These are phyloP conservation scores for Echeveria elegans DNA, from an alignment of 164 flowering plant species.

Conservation along the genomic window DNA sequence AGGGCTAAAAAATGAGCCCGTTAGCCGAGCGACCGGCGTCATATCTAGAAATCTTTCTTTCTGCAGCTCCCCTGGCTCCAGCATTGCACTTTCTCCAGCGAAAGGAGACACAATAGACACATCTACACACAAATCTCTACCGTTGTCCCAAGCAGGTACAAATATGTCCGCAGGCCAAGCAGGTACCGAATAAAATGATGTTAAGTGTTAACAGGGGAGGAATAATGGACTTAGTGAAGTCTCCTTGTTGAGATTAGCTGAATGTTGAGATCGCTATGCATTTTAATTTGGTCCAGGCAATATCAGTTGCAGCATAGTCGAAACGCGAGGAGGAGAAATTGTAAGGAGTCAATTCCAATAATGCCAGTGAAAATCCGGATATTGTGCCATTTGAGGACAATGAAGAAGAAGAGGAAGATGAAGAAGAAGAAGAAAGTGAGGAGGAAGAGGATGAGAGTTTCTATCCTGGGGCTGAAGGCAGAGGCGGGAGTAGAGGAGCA, in stretches of 20 bases:
- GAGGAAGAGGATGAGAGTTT: constrained; percentile 45
- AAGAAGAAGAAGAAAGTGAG: constrained; percentile 79
- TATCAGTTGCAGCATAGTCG: constrained; percentile 72
- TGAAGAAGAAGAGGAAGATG: constrained; percentile 98
- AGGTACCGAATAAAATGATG: too few species aligned
- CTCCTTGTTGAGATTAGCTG: not conserved
- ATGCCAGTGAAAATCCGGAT: constrained; percentile 66
- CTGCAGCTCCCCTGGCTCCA: too few species aligned
- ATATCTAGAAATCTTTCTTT: too few species aligned
- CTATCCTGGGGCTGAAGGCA: constrained; percentile 36
- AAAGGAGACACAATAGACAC: too few species aligned
- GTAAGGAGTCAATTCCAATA: constrained; percentile 77
- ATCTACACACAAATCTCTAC: too few species aligned
- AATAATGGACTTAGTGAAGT: not conserved
- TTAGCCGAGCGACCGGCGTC: too few species aligned
- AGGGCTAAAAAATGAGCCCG: too few species aligned
- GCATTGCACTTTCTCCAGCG: too few species aligned
- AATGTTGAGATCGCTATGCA: constrained; percentile 8
- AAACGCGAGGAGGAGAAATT: constrained; percentile 94
- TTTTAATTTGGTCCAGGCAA: constrained; percentile 37
- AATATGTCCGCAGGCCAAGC: too few species aligned
- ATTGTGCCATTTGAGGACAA: constrained; percentile 97
- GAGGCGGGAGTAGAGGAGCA: constrained; percentile 87
- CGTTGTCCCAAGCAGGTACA: too few species aligned
- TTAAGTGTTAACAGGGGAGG: not conserved